Conservation (phyloP, 164 flowering plant species). For the Magnolia kwangsiensis region DNA sequence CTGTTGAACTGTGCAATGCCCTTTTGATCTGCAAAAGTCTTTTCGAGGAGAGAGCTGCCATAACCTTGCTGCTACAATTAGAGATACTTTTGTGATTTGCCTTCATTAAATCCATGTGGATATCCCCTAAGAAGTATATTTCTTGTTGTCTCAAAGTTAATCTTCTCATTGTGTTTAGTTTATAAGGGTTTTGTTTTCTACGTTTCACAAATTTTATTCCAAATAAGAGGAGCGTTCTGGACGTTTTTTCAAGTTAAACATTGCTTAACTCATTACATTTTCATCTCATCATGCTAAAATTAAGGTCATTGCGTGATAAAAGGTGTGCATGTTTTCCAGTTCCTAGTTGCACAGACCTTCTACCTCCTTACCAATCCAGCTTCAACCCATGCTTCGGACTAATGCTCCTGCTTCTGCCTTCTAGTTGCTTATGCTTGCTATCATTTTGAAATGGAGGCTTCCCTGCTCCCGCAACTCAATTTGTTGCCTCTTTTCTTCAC, state of each 20-base stretch:
- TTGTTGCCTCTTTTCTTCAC: too few species aligned
- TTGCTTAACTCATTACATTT: background rate
- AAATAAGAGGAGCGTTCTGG: background rate
- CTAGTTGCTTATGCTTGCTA: too few species aligned
- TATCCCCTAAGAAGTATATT: background rate
- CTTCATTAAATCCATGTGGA: background rate
- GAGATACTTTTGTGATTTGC: background rate
- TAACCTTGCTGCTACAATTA: background rate
- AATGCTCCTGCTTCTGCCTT: too few species aligned
- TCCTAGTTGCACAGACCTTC: too few species aligned
- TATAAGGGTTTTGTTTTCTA: background rate
- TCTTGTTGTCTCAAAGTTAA: background rate
- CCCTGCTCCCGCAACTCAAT: too few species aligned
- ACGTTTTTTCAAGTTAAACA: background rate
- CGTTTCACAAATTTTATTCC: background rate
- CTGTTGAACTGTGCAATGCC: background rate
- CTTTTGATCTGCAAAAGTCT: background rate
- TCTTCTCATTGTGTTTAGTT: background rate
- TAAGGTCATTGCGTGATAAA: too few species aligned
- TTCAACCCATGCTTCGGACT: too few species aligned
- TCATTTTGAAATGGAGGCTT: too few species aligned
- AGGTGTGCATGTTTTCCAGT: too few species aligned
- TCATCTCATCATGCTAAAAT: background rate
- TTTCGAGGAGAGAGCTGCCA: background rate
- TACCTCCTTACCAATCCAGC: too few species aligned